Percentiles rank a stretch among this genome's conserved stretches.
phyloP scores from a whole-genome alignment of 2,329 filamentous ascomycete species.

The Hyphodiscus sp. region DNA sequence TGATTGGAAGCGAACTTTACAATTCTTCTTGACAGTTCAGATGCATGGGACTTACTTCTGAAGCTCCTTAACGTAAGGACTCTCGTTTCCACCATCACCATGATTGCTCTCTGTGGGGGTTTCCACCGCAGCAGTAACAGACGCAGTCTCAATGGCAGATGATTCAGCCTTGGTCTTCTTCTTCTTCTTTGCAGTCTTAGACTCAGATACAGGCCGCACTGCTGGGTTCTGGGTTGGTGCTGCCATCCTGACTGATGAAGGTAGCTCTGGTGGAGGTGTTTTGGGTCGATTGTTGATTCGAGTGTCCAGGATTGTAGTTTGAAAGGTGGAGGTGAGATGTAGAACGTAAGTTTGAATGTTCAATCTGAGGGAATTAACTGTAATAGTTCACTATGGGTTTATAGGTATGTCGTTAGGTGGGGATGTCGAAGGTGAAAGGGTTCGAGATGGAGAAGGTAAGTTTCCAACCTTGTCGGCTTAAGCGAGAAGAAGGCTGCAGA shows the following conservation, averaged over 20 bases:
- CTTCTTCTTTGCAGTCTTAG: conserved; percentile 66
- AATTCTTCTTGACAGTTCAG: background rate
- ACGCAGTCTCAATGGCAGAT: conserved; percentile 45
- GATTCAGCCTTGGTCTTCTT: conserved; percentile 55
- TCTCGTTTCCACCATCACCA: conserved; percentile 58
- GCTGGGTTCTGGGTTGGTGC: conserved; percentile 56
- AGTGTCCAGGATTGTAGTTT: background rate
- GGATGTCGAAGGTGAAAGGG: background rate
- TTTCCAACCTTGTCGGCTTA: background rate
- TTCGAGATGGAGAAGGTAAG: background rate
- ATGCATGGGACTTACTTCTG: conserved; percentile 61
- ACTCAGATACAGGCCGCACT: conserved; percentile 43
- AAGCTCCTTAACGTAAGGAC: conserved; percentile 77
- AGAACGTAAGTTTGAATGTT: background rate
- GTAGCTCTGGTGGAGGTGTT: conserved; percentile 51
- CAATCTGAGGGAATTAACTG: background rate
- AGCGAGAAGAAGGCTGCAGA: background rate
- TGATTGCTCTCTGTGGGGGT: conserved; percentile 34
- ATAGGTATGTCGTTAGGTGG: background rate
- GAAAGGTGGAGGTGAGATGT: background rate
- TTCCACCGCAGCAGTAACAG: conserved; percentile 43
- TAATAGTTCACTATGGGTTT: background rate
- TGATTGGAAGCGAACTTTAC: no score
- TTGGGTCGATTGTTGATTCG: conserved; percentile 27
- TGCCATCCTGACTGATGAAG: conserved; percentile 5